Percentiles rank a stretch among this genome's conserved stretches.
Conservation (phyloP, 345 rosid species). For the Syzygium aqueum region DNA sequence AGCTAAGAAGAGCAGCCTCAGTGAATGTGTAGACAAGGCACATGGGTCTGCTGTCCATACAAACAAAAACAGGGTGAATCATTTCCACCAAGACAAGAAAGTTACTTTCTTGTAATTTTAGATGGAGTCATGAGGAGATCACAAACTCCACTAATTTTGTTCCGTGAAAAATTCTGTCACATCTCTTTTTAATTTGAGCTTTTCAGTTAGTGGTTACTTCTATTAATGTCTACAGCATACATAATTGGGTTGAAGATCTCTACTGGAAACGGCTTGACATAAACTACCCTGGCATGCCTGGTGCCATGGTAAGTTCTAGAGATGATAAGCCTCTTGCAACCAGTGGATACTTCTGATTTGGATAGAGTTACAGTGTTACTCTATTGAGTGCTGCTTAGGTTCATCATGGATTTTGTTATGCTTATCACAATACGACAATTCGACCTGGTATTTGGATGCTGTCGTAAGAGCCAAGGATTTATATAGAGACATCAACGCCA, state of each 20-base stretch:
- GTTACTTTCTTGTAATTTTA: not conserved
- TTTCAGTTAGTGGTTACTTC: not conserved
- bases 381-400: no score
- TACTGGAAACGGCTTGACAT: no score
- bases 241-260: no score
- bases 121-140: not conserved
- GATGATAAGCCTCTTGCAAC: no score
- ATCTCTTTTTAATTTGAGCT: not conserved
- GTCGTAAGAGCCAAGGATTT: slow-evolving; percentile 40
- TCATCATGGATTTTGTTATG: no score
- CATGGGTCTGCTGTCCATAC: not conserved
- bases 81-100: not conserved
- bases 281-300: no score
- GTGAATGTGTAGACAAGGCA: not conserved
- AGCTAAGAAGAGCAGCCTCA: not conserved
- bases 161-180: not conserved
- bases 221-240: no score
- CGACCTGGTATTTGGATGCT: slow-evolving; percentile 59
- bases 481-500: slow-evolving; percentile 53
- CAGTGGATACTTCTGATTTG: no score
- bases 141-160: no score
- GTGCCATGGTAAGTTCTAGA: no score
- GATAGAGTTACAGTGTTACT: no score
- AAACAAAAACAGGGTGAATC: not conserved
- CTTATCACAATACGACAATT: slow-evolving; percentile 82